Base-by-base conservation (phyloP, 2,329 filamentous ascomycete genomes). In the Exophiala xenobiotica region DNA sequence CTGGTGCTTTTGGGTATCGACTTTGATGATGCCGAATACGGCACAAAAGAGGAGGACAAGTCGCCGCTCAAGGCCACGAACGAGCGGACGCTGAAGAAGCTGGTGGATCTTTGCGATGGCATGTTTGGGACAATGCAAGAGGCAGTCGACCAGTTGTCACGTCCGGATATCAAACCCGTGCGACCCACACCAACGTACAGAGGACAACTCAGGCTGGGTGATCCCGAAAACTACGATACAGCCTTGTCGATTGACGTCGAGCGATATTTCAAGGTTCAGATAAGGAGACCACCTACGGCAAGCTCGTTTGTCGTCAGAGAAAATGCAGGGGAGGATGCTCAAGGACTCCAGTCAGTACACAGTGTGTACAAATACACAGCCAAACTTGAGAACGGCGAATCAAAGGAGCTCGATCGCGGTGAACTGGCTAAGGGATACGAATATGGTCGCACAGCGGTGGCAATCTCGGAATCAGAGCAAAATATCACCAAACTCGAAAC, bases 41-140 rank as follows among this genome's bases (percentile, higher is more conserved):
- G 91, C 35, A 88, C 89, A 66, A 95, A 95, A 68, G 92, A 97
- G 71, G 90, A 96, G 67, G 81, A 87, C 58, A 99, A 99, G 67
- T 73, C 85, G 14, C 59, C 67, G 0, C 67, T 69, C 45, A 97
- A 97, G 77, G 73, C 71, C n/a, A 70, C 78, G 40, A 96, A 95
- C 61, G 93, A 99, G 67, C 67, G 68, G 1, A 72, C 84, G 0
- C 73, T 97, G 14, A 81, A 75, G 55, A 67, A 72, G 2, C 75
- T 97, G 6, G 79, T 81, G 3, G 80, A 88, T 6, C 76, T 80
- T 40, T 92, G 88, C 63, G 53, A 47, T 14, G 90, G 88, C 23
- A 72, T 81, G 2, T 90, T 87, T 62, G 92, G 87, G n/a, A 96
- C 91, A 3, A 81, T 96, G 42, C 86, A 85, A 9, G 86, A 95